Evolutionary conservation across 1,284 basidiomycete genomes (phyloP).

Genomic region (Tilletiaria anomala): DNA sequence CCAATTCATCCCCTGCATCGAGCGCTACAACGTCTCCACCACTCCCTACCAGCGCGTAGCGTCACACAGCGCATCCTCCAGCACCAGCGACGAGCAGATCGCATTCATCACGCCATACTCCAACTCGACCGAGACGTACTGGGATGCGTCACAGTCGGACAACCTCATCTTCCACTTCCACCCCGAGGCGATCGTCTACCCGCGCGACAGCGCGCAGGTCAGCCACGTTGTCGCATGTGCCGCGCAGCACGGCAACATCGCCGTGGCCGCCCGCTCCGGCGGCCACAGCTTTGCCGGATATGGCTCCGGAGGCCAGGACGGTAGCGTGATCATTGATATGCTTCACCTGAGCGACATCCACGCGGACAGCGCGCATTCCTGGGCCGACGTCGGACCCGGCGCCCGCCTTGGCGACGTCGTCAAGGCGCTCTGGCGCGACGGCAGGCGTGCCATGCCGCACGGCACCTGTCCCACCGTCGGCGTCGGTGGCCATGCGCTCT

Average conservation of each 20-base stretch:
- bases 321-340: constrained; percentile 28
- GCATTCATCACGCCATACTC: not conserved
- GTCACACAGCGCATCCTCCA: not conserved
- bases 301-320: constrained; percentile 31
- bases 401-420: constrained; percentile 39
- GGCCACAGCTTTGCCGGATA: constrained; percentile 38
- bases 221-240: constrained; percentile 28
- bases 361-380: constrained; percentile 10
- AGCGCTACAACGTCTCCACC: not conserved
- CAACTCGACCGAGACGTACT: constrained; percentile 5
- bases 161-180: constrained; percentile 38
- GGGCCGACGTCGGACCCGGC: constrained; percentile 30
- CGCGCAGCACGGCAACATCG: constrained; percentile 5
- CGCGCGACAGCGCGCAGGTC: constrained; percentile 16
- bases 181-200: constrained; percentile 32
- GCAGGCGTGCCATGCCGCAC: constrained; percentile 30
- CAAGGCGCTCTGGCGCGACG: constrained; percentile 28
- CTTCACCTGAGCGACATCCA: constrained; percentile 19
- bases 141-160: constrained; percentile 22
- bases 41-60: not conserved
- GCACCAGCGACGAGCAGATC: not conserved
- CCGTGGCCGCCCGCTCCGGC: constrained; percentile 36
- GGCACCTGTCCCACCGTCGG: constrained; percentile 40
- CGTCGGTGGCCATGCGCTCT: constrained; percentile 34
- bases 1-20: not conserved